Evolutionary conservation across 495 filamentous ascomycete genomes (phyloP).

Genomic region (Amphirosellinia nigrospora): DNA sequence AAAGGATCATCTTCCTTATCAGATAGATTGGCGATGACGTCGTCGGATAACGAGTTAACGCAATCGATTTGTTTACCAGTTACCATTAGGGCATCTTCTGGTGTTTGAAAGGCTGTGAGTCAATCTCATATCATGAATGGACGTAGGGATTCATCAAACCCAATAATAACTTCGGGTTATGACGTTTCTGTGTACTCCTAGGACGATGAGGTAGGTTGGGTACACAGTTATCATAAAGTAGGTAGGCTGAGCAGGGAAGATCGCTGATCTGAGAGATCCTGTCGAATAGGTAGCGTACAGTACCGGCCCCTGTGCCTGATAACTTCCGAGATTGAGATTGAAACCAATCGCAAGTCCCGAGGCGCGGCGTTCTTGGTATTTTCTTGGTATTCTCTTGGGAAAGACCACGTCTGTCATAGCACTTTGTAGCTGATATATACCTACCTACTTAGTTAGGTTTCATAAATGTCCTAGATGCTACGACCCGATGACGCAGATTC

Average conservation of each 20-base stretch:
- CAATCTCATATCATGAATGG: slow-evolving; percentile 1
- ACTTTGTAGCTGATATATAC: slow-evolving; percentile 3
- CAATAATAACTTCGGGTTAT: neutral
- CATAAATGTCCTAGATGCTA: slow-evolving; percentile 3
- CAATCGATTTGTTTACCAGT: neutral
- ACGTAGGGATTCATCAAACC: neutral
- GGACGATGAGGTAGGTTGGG: neutral
- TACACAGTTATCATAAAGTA: slow-evolving; percentile 9
- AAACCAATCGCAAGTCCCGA: slow-evolving; percentile 11
- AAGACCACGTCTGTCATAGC: neutral
- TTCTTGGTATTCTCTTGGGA: slow-evolving; percentile 24
- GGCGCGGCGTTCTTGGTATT: slow-evolving; percentile 25
- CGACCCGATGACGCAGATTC: slow-evolving; percentile 11
- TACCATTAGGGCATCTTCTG: neutral
- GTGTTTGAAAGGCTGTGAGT: neutral
- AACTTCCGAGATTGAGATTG: slow-evolving; percentile 15
- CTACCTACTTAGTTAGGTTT: neutral
- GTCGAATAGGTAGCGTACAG: slow-evolving; percentile 13
- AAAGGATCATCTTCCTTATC: slow-evolving; percentile 2
- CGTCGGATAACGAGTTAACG: neutral
- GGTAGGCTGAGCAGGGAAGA: slow-evolving; percentile 3
- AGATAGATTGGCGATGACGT: slow-evolving; percentile 4
- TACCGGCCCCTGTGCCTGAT: slow-evolving; percentile 4
- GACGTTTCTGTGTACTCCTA: slow-evolving; percentile 11
- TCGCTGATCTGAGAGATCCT: neutral